Base-by-base conservation (phyloP, 2,329 filamentous ascomycete genomes). In the Cercospora zeina region DNA sequence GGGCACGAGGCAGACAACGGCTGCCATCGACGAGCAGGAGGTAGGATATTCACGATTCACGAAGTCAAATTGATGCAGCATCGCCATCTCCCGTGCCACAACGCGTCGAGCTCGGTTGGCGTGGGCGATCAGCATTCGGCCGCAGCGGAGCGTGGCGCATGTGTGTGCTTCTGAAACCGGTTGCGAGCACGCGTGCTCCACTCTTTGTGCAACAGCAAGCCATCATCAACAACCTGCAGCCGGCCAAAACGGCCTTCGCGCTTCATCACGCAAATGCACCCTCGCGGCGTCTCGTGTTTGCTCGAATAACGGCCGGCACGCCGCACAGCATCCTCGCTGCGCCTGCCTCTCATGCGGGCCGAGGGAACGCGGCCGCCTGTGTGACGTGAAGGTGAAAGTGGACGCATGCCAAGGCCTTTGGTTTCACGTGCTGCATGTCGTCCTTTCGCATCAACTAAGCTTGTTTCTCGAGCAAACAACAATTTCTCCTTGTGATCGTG, bases 391-490 rank as follows among this genome's bases (percentile, higher is more conserved):
- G 21, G 19, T 30, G 14, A 47, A 19, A 9, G 11, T 30, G 55
- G 45, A 34, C 33, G 55, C 47, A 37, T 33, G 45, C 55, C 42
- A 58, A 50, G 54, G 19, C 31, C 27, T 42, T 54, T 54, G 31
- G 58, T 60, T 54, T 60, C 58, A 60, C 58, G 39, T 37, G 50
- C 58, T 60, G 51, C 58, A 60, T n/a, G 50, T 47, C 39, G n/a
- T 39, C 58, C 37, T 24, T 49, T 33, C 47, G 33, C 33, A 42
- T 42, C 49, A 49, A 37, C 27, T 34, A 49, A 60, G 51, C 58
- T 60, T 60, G 58, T 54, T 59, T 47, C 31, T 54, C 55, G 45
- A 37, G 58, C 58, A 60, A 60, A 60, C 58, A 60, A 55, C 21
- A 27, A 27, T 13, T 19, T 47, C 21, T 45, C 39, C 27, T 34